Percentiles rank a stretch among this genome's conserved stretches.
Evolutionary conservation across 192 early-diverging fungal genomes (phyloP).

Genomic region (Umbelopsis isabellina): DNA sequence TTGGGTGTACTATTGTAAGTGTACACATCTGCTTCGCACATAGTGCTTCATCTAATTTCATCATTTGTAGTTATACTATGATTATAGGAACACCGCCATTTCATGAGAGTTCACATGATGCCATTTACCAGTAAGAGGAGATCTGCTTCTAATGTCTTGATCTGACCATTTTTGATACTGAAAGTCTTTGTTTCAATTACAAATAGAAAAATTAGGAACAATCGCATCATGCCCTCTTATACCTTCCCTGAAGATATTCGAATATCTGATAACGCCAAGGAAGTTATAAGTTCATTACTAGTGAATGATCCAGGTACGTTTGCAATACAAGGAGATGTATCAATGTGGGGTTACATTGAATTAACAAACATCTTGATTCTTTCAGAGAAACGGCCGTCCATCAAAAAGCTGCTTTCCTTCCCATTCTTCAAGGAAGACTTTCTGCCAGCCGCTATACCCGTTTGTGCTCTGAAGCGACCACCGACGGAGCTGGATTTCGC

Average conservation of each 20-base stretch:
- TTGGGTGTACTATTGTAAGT: constrained; percentile 87
- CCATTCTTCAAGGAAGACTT: constrained; percentile 36
- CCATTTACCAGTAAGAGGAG: constrained; percentile 72
- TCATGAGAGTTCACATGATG: constrained; percentile 73
- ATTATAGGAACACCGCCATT: constrained; percentile 92
- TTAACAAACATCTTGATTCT: not conserved
- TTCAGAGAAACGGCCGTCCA: constrained; percentile 39
- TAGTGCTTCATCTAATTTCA: not conserved
- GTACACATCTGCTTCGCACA: not conserved
- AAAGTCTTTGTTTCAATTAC: no score
- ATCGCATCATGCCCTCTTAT: constrained; percentile 45
- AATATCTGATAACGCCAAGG: constrained; percentile 64
- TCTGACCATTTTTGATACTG: not conserved
- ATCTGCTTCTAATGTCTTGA: not conserved
- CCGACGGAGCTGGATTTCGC: constrained; percentile 16
- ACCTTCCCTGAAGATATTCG: constrained; percentile 69
- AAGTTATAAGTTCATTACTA: constrained; percentile 72
- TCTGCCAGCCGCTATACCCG: constrained; percentile 24
- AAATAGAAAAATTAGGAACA: constrained; percentile 67
- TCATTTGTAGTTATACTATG: constrained; percentile 71
- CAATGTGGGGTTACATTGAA: not conserved
- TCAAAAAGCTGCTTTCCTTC: constrained; percentile 37
- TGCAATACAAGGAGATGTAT: constrained; percentile 12
- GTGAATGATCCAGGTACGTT: constrained; percentile 60
- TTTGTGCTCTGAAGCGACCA: constrained; percentile 8